A percentile compares a stretch with the other conserved stretches of the same genome.
These are phyloP conservation scores for Chrysopogon serrulatus DNA, from an alignment of 176 grass and related monocot species.

Conservation along the genomic window DNA sequence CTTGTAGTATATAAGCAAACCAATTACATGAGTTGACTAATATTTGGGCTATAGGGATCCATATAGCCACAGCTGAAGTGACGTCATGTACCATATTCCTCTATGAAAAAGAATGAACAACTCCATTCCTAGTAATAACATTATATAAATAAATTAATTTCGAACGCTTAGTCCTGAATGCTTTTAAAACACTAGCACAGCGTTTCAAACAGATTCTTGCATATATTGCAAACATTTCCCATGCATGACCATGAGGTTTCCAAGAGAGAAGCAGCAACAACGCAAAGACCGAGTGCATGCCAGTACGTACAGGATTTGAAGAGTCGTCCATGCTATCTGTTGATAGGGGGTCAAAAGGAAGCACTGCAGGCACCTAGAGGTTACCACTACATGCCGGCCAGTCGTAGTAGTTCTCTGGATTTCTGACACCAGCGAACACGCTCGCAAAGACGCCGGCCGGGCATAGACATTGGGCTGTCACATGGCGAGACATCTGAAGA, in stretches of 20 bases:
- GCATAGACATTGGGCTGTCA: conserved; percentile 17
- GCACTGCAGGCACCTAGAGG: background rate
- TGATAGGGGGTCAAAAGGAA: conserved; percentile 32
- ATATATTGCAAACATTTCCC: background rate
- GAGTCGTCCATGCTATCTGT: background rate
- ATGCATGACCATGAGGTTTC: background rate
- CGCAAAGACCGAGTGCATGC: background rate
- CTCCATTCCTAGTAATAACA: no score
- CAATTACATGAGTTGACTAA: no score
- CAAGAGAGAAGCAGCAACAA: background rate
- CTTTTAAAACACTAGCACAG: no score
- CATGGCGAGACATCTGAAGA: conserved; percentile 25
- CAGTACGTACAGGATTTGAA: background rate
- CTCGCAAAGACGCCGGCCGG: conserved; percentile 27
- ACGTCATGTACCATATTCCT: no score
- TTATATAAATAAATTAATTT: no score
- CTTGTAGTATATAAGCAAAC: no score
- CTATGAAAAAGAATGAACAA: no score
- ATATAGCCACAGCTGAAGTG: no score
- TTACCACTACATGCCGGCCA: conserved; percentile 1
- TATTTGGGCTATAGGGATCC: no score
- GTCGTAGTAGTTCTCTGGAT: background rate
- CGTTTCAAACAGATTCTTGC: background rate
- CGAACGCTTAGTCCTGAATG: no score
- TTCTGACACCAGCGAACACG: conserved; percentile 44